Conservation (phyloP, 768 basidiomycete species). For the Boletus reticulatus region DNA sequence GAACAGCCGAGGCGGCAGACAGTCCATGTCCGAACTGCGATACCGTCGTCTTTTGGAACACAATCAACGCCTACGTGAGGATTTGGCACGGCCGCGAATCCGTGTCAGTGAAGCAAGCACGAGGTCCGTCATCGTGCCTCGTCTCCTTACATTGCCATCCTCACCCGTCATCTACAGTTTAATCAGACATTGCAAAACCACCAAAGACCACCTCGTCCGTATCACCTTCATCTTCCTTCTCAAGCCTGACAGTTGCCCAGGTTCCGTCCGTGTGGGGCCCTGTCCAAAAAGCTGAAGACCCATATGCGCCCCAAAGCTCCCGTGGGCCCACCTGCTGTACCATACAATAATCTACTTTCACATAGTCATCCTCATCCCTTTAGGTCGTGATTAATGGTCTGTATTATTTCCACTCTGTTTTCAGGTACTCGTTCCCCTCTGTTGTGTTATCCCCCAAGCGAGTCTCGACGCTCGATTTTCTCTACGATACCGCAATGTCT, state of each 20-base stretch:
- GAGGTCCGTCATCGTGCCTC: slow-evolving; percentile 42
- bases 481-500: slow-evolving; percentile 11
- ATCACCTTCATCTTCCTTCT: slow-evolving; percentile 1
- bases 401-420: slow-evolving; percentile 14
- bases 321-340: slow-evolving; percentile 53
- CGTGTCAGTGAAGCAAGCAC: slow-evolving; percentile 71
- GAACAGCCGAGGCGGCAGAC: slow-evolving; percentile 63
- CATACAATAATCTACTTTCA: slow-evolving; percentile 44
- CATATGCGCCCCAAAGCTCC: slow-evolving; percentile 74
- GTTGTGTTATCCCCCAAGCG: slow-evolving; percentile 11
- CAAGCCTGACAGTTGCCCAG: slow-evolving; percentile 36
- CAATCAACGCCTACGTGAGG: slow-evolving; percentile 69
- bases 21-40: slow-evolving; percentile 81
- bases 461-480: slow-evolving; percentile 1
- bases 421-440: slow-evolving; percentile 5
- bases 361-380: not conserved
- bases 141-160: not conserved
- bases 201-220: slow-evolving; percentile 66
- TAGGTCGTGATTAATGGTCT: not conserved
- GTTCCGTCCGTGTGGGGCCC: slow-evolving; percentile 98
- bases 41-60: slow-evolving; percentile 76
- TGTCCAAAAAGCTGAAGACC: slow-evolving; percentile 88
- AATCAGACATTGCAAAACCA: slow-evolving; percentile 72
- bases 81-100: slow-evolving; percentile 67
- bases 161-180: slow-evolving; percentile 42